Conservation (phyloP, 129 eudicot genomes). For the Saussurea involucrata region DNA sequence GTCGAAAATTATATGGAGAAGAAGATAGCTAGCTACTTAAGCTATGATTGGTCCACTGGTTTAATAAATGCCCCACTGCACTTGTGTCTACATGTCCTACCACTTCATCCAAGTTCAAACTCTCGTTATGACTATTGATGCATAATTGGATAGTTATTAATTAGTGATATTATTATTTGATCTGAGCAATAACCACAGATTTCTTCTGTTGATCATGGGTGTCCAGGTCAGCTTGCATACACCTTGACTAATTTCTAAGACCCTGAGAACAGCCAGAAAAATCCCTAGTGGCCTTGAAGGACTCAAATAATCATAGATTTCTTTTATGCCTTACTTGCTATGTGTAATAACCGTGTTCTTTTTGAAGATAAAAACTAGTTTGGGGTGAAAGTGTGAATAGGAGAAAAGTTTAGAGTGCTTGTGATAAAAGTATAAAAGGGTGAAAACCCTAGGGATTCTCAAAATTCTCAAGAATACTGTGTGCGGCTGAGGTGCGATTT, state of each 20-base stretch:
- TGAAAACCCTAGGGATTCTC: no score
- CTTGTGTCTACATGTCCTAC: slow-evolving; percentile 18
- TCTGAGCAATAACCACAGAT: not conserved
- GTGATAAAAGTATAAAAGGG: no score
- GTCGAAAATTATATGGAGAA: slow-evolving; percentile 11
- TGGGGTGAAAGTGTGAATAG: no score
- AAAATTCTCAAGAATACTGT: no score
- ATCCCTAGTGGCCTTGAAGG: not conserved
- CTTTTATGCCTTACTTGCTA: not conserved
- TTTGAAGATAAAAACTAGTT: no score
- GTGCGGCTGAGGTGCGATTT: no score
- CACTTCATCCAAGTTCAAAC: slow-evolving; percentile 27
- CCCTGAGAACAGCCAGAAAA: not conserved
- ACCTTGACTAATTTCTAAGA: not conserved
- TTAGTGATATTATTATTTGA: not conserved
- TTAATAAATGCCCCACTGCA: slow-evolving; percentile 22
- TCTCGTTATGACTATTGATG: slow-evolving; percentile 19
- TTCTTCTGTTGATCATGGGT: not conserved
- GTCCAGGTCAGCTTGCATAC: not conserved
- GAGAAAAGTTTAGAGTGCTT: no score
- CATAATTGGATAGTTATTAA: not conserved
- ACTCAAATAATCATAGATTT: not conserved
- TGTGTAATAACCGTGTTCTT: no score
- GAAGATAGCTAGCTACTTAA: not conserved
- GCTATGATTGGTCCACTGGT: slow-evolving; percentile 19